phyloP scores from a whole-genome alignment of 1,139 yeast genomes.

The Kazachstania sp. region DNA sequence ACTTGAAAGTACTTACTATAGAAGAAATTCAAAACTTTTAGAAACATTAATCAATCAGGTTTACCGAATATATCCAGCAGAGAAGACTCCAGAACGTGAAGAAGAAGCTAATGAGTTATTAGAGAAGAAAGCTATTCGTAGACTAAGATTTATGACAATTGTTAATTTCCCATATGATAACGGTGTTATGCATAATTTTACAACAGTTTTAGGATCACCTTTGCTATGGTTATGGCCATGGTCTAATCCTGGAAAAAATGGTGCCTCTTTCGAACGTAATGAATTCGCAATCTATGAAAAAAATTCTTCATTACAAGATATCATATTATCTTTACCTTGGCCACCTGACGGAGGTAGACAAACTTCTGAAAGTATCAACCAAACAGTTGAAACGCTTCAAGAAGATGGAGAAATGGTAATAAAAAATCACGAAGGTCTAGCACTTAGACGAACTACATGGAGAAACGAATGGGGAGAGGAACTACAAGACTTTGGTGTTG shows the following conservation, averaged over 20 bases:
- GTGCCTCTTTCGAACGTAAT: constrained; percentile 43
- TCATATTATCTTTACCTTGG: constrained; percentile 61
- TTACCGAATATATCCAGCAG: constrained; percentile 16
- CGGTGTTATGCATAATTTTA: constrained; percentile 49
- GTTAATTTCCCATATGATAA: constrained; percentile 74
- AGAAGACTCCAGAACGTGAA: constrained; percentile 7
- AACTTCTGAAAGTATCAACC: constrained; percentile 2
- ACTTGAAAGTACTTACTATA: constrained; percentile 39
- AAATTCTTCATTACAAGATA: constrained; percentile 45
- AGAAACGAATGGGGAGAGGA: constrained; percentile 73
- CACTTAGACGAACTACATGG: constrained; percentile 49
- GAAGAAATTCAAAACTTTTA: constrained; percentile 11
- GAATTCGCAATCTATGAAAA: constrained; percentile 33
- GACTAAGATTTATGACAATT: constrained; percentile 33
- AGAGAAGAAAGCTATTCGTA: constrained; percentile 5
- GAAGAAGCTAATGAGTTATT: constrained; percentile 12
- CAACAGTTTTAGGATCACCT: constrained; percentile 47
- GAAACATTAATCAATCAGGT: constrained; percentile 21
- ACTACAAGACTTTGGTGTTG: constrained; percentile 81
- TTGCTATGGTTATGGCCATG: constrained; percentile 65
- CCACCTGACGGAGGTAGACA: constrained; percentile 68
- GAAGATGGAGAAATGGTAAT: constrained; percentile 27
- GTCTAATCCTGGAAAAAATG: constrained; percentile 51
- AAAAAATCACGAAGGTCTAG: constrained; percentile 30
- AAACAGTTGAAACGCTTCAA: constrained; percentile 12